Evolutionary conservation across 2,329 filamentous ascomycete species (phyloP), one percentile per base, ranked within the genome.

Genomic region (Fusarium zealandicum): DNA sequence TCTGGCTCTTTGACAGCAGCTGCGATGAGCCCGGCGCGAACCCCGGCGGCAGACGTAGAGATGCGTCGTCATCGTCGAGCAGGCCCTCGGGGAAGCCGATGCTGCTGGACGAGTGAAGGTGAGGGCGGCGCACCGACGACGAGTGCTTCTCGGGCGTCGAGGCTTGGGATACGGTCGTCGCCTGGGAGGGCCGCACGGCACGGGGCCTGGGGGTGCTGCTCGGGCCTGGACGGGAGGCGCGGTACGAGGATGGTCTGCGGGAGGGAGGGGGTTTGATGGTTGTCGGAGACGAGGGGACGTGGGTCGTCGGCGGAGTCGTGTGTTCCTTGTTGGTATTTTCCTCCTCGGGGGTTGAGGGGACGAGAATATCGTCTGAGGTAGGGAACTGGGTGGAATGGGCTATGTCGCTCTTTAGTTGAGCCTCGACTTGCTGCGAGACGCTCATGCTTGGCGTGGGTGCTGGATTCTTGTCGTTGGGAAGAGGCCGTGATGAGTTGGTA

Each of bases 341-440:
- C 9, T 39, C 61, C 22, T 70, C 65, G 1, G 70, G 70, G 6
- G 72, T 74, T 3, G 73, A 75, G 14, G 73, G 73, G 5, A 73
- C 68, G 40, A 73, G 64, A 25, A 72, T 64, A 33, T 68, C 70
- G 36, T 69, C 68, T 9, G 70, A 70, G 13, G 57, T 53, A 11
- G 64, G 64, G 43, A 65, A 56, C 44, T 76, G 73, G 1, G 75
- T 76, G 12, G 76, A 77, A 41, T 74, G 70, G 30, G 70, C 72
- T 8, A 73, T 71, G 17, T 84, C 81, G 59, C 75, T 78, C 28
- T 74, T 73, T 17, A 84, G 70, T 56, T 84, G 82, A 7, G 78
- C 76, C 20, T 75, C 77, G n/a, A 83, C 66, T 60, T 84, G 77
- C 54, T 84, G 80, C 2, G 81, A 82, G 13, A 80, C 70, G 3